Evolutionary conservation across 441 rosid genomes (phyloP).

Genomic region (Populus hybrid): DNA sequence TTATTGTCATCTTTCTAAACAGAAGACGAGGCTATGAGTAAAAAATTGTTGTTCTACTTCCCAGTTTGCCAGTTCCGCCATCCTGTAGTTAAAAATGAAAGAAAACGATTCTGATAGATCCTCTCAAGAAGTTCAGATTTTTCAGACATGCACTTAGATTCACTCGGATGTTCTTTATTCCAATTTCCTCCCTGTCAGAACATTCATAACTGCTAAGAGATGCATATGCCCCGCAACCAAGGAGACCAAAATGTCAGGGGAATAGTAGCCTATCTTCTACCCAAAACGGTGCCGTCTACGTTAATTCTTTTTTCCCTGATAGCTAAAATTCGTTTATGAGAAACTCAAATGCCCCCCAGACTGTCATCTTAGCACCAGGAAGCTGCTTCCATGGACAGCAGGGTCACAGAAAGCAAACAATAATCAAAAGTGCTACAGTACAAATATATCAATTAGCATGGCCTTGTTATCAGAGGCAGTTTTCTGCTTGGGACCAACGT

Average conservation of each 20-base stretch:
- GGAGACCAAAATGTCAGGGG: background rate
- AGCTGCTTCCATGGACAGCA: constrained; percentile 15
- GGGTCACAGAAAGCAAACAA: constrained; percentile 22
- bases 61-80: background rate
- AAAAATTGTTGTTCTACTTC: background rate
- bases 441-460: constrained; percentile 15
- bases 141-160: background rate
- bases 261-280: background rate
- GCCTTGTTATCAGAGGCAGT: constrained; percentile 9
- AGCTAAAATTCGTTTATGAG: background rate
- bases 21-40: background rate
- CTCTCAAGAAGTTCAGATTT: background rate
- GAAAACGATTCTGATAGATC: background rate
- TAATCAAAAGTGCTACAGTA: constrained; percentile 20
- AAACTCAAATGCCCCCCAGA: constrained; percentile 2
- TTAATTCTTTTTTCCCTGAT: background rate
- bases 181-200: constrained; percentile 4
- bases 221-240: constrained; percentile 2
- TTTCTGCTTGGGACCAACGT: constrained; percentile 31
- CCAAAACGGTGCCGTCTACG: background rate
- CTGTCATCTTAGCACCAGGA: background rate
- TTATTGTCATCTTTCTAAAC: background rate
- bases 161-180: background rate
- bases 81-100: background rate
- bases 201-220: constrained; percentile 4